Base-by-base conservation (phyloP, 495 filamentous ascomycete species). In the Astrothelium macrocarpum region DNA sequence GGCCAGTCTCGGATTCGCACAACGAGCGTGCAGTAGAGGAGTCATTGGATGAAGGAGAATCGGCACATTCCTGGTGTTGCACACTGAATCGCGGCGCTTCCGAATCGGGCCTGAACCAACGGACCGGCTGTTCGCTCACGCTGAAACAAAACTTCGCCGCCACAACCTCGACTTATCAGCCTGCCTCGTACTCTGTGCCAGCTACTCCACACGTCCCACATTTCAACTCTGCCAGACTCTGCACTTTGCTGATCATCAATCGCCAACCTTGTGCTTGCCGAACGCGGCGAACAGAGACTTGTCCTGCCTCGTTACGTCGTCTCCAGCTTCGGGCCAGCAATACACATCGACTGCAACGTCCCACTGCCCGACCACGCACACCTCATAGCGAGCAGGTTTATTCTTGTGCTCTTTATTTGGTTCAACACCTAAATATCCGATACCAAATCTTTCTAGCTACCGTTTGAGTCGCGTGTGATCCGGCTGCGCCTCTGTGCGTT, bases 91-190 rank as follows among this genome's bases (percentile, higher is more conserved):
- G 49, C 49, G n/a, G 49, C 49, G 20, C 49, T 56, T 56, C 49
- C 49, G 49, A 56, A 56, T 56, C 49, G 49, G 49, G 49, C 23
- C 49, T 56, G 49, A 56, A 56, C 23, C 49, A 56, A 56, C 49
- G 49, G 49, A 25, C 49, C 23, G 49, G 49, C 49, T 28, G 23
- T 9, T 28, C 49, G 49, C 25, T 56, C 49, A 56, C 49, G 49
- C 49, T 56, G 49, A 56, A 56, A 56, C 49, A 56, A 56, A 56
- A 28, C 49, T 56, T 56, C 49, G 49, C 49, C 49, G 49, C 12
- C 49, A 56, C 49, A 26, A 56, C 25, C 49, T 56, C 49, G 49
- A 56, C 49, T 20, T 25, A 56, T 56, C 49, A 56, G 49, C 49
- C 49, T 56, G 49, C 25, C 12, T 56, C 49, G 23, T 14, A 39